Base-by-base conservation (phyloP, 2,329 filamentous ascomycete species). In the Coleophoma crateriformis region DNA sequence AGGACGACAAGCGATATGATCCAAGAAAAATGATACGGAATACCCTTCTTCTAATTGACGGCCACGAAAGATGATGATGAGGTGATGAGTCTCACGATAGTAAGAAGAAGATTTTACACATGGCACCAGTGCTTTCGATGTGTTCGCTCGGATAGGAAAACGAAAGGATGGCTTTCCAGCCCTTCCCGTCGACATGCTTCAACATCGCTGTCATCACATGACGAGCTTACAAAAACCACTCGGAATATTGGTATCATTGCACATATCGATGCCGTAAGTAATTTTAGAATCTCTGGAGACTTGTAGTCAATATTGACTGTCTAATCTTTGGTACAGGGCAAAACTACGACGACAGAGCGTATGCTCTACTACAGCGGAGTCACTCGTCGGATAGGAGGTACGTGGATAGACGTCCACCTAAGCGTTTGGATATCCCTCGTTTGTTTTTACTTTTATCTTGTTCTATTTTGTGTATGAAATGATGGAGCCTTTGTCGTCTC, bases 201-300 rank as follows among this genome's bases (percentile, higher is more conserved):
- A 38, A 27, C 27, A 27, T 52, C 52, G 19, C 43, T 35, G 45
- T n/a, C 43, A 48, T 20, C 49, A 49, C 46, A 54, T 41, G 52
- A 59, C 50, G 57, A 61, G 45, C 53, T 54, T 40, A 51, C 61
- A 41, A 53, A 80, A 37, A 81, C 81, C 60, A 94, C 91, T 46
- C 80, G 92, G 59, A 99, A 99, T 65, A 96, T 99, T 65, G 94
- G 94, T 54, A 97, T 99, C 59, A 96, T 99, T 67, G 94, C 94
- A 52, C 94, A 99, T 68, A 96, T 99, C 57, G 94, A 97, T 82
- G 94, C 94, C 50, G 78, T 81, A 66, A 58, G 75, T 68, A 38
- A 39, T 39, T 43, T 11, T n/a, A 17, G 39, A 44, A 27, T 11
- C 20, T 32, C 15, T 33, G 12, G 7, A 41, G 35, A 45, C n/a